These are phyloP conservation scores for Hypomyces perniciosus DNA, from an alignment of 2,329 filamentous ascomycete species.

Conservation along the genomic window DNA sequence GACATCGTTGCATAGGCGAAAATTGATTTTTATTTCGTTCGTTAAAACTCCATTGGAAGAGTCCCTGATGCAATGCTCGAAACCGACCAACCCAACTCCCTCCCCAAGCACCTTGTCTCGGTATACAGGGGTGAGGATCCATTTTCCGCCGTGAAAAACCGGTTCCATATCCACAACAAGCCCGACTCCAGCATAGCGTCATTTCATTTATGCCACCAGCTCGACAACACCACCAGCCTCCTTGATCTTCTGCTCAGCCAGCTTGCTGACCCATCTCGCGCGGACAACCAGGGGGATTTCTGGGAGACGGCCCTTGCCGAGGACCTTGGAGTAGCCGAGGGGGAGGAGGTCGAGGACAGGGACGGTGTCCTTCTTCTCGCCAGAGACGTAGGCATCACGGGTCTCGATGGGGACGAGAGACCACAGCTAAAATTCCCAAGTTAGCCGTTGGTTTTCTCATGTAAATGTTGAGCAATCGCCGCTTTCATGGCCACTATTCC, in stretches of 20 bases:
- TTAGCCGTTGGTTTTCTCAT: conserved; percentile 21
- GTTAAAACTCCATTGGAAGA: conserved; percentile 34
- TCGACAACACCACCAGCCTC: conserved; percentile 94
- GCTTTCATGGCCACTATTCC: background rate
- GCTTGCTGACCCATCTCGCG: conserved; percentile 89
- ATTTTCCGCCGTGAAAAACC: conserved; percentile 18
- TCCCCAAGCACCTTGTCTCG: conserved; percentile 15
- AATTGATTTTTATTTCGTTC: conserved; percentile 36
- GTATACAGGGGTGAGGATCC: conserved; percentile 14
- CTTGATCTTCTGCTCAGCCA: conserved; percentile 98
- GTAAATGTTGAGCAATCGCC: background rate
- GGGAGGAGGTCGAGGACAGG: conserved; percentile 97
- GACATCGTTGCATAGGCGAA: conserved; percentile 24
- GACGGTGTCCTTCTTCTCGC: conserved; percentile 79
- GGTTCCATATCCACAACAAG: conserved; percentile 26
- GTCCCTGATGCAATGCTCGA: conserved; percentile 39
- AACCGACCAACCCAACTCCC: conserved; percentile 31
- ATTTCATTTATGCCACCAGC: conserved; percentile 68
- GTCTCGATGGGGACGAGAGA: conserved; percentile 88
- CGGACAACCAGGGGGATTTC: conserved; percentile 90
- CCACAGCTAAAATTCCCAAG: conserved; percentile 63
- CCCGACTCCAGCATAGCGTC: conserved; percentile 23
- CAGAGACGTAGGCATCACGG: conserved; percentile 83
- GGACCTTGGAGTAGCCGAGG: conserved; percentile 96
- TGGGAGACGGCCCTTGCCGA: conserved; percentile 96